Base-by-base conservation (phyloP, 208 protist species). In the Leishmania guyanensis region DNA sequence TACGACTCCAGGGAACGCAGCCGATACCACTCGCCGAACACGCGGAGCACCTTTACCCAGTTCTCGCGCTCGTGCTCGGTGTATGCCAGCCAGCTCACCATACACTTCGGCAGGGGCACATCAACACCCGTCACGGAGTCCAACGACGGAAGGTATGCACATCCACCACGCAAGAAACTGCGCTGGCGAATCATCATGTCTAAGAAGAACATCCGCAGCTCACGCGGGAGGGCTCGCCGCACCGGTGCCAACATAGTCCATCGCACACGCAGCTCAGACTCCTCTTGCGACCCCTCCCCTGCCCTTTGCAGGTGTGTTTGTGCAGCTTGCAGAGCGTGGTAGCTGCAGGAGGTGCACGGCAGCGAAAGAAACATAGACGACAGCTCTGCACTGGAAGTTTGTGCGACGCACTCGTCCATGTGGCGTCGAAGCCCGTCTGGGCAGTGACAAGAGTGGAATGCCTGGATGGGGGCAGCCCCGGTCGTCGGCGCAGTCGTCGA, bases 1-100 rank as follows among this genome's bases (percentile, higher is more conserved):
- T 77, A 88, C 43, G 82, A 84, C 83, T 96, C 92, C 64, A 96
- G 58, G 60, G 88, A 84, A 26, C 89, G 82, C 66, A 96, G 84
- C 8, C 91, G 89, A 78, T 95, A 95, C 93, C 93, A 96, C 85
- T 96, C 91, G 65, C 86, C 90, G 86, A 95, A 96, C 65, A 83
- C 88, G 36, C 85, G 84, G 8, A 94, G 58, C 4, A 96, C 64
- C 48, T 88, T 87, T 51, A 84, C 86, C 62, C 94, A 82, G 20
- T 84, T 84, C 16, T 89, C 82, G 50, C 75, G 50, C 39, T 88
- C 77, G 8, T 87, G 71, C 22, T 85, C 73, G 54, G 90, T 68
- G 39, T 80, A 74, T 46, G 91, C 88, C 62, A 96, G 80, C 70
- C 92, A 84, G 20, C 86, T 83, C 33, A 91, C 54, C 79, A 93